Percentiles rank a stretch among this genome's conserved stretches.
phyloP scores from a whole-genome alignment of 495 filamentous ascomycete genomes.

The Thermothielavioides terrestris region DNA sequence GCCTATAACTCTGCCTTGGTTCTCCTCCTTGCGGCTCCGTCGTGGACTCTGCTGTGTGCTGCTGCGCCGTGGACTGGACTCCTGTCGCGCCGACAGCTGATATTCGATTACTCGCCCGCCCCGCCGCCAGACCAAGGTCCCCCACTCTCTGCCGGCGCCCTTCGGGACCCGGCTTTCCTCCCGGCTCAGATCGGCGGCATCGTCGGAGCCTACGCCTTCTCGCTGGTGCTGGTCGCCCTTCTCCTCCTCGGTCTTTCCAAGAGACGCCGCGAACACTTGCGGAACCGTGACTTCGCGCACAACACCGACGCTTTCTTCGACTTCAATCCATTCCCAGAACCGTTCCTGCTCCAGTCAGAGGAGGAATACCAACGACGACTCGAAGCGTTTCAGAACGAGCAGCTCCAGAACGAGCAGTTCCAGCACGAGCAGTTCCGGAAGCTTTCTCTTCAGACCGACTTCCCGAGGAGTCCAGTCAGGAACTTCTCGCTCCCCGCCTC shows the following conservation, averaged over 20 bases:
- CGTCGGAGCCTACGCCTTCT: conserved; percentile 68
- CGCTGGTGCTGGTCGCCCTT: conserved; percentile 56
- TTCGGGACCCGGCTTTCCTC: conserved; percentile 52
- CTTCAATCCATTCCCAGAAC: conserved; percentile 23
- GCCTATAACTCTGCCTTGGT: conserved; percentile 25
- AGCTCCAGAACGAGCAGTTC: background rate
- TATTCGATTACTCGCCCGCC: conserved; percentile 48
- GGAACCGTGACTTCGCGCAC: conserved; percentile 22
- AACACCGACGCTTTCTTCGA: conserved; percentile 7
- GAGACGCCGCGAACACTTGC: conserved; percentile 33
- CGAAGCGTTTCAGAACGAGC: conserved; percentile 3
- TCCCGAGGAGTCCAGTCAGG: conserved; percentile 27
- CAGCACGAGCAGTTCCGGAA: background rate
- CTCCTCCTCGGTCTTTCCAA: conserved; percentile 49
- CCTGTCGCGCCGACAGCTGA: conserved; percentile 30
- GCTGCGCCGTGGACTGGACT: conserved; percentile 20
- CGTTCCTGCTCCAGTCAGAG: conserved; percentile 30
- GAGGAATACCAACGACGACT: conserved; percentile 24
- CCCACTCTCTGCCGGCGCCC: conserved; percentile 44
- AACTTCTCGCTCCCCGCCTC: conserved; percentile 42
- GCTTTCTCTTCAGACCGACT: conserved; percentile 12
- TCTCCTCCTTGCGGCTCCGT: conserved; percentile 27
- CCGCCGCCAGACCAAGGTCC: conserved; percentile 51
- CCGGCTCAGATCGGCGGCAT: conserved; percentile 72
- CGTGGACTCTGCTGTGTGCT: conserved; percentile 25